Base-by-base conservation (phyloP, 2,329 filamentous ascomycete genomes). In the Diaporthe sp. region DNA sequence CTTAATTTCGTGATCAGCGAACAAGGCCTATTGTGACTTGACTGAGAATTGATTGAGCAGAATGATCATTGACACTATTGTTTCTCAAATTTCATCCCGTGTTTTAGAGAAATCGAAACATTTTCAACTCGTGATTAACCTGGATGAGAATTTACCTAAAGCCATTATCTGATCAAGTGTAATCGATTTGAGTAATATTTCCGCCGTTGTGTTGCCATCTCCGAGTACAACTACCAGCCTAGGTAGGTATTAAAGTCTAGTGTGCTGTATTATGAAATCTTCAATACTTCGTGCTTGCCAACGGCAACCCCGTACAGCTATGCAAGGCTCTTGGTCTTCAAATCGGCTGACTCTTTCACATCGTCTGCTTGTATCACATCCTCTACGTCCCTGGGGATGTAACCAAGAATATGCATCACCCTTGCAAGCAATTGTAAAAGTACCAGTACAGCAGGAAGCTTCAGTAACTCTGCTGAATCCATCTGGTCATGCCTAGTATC, bases 381-480 rank as follows among this genome's bases (percentile, higher is more conserved):
- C 19, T 9, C 45, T n/a, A 9, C 5, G 45, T 7, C 5, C 22
- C 45, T 47, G 45, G 45, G 45, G 45, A n/a, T 47, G 45, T 47
- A 47, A 25, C 67, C 67, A 35, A 71, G 52, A 12, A 45, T 47
- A 15, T 33, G 40, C 25, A 58, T 33, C 4, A 71, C 15, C 35
- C 38, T 71, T 13, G 67, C 22, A 19, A 71, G n/a, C 3, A 71
- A 28, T 40, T 58, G 52, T 15, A 71, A 45, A n/a, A 71, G n/a
- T 13, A 22, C 52, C 6, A 71, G 52, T 12, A 71, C n/a, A 19
- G 40, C 52, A 12, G 67, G 67, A 19, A 71, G 25, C 12, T 52
- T 71, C 15, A 71, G 52, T 28, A 71, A 40, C 19, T 58, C n/a
- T 33, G 52, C 8, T 17, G 35, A 38, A 45, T 71, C 52, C 19